A percentile compares a stretch with the other conserved stretches of the same genome.
Evolutionary conservation across 495 filamentous ascomycete genomes (phyloP).

Genomic region (Xylaria bambusicola): DNA sequence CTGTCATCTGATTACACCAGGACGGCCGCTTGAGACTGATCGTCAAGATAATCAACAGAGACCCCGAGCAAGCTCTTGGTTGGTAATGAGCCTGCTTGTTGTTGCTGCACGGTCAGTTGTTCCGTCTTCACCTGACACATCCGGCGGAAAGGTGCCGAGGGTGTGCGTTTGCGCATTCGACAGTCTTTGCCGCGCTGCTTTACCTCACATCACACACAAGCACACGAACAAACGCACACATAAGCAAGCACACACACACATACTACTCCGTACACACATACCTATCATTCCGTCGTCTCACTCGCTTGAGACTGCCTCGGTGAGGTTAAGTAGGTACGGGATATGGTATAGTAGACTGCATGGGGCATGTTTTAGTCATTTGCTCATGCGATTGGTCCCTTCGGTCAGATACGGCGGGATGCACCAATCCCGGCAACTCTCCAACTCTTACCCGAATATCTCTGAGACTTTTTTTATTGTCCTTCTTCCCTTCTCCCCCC

Average conservation of each 20-base stretch:
- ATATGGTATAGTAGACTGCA: background rate
- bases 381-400: conserved; percentile 8
- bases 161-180: background rate
- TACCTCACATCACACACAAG: background rate
- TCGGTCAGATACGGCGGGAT: conserved; percentile 14
- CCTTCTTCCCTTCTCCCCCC: background rate
- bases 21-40: conserved; percentile 14
- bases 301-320: conserved; percentile 19
- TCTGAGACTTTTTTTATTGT: no score
- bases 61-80: conserved; percentile 1
- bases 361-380: background rate
- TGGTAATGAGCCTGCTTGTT: background rate
- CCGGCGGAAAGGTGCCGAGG: conserved; percentile 12
- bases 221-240: no score
- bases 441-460: conserved; percentile 11
- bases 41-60: background rate
- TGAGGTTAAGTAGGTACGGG: conserved; percentile 15
- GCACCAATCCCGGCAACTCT: conserved; percentile 8
- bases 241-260: no score
- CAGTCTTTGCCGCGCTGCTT: conserved; percentile 6
- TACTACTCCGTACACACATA: background rate
- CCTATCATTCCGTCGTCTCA: conserved; percentile 8
- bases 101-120: conserved; percentile 2
- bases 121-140: conserved; percentile 17
- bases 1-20: conserved; percentile 22